Evolutionary conservation across 331 rosid genomes (phyloP).

Genomic region (Prunus yedoensis): DNA sequence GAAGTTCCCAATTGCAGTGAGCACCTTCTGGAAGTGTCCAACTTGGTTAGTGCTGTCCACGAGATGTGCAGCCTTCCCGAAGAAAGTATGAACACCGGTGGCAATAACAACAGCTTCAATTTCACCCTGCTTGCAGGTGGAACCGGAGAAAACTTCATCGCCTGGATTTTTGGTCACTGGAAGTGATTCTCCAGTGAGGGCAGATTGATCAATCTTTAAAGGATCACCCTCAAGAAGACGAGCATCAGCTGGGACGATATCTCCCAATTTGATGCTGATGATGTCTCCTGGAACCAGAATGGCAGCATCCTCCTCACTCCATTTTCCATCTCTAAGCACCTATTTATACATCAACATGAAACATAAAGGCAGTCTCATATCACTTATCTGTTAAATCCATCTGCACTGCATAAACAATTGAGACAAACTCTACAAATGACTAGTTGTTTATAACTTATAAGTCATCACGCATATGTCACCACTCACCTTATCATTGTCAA

Average conservation of each 20-base stretch:
- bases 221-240: constrained; percentile 99
- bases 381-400: neutral
- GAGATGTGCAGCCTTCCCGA: constrained; percentile 98
- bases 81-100: constrained; percentile 97
- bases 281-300: constrained; percentile 96
- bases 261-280: constrained; percentile 90
- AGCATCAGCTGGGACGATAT: constrained; percentile 96
- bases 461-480: neutral
- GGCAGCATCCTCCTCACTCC: constrained; percentile 91
- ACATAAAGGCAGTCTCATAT: constrained; percentile 13
- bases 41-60: constrained; percentile 98
- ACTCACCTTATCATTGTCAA: too few relatives aligned
- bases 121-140: constrained; percentile 98
- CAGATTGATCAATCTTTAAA: constrained; percentile 88
- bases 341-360: constrained; percentile 19
- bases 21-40: constrained; percentile 97
- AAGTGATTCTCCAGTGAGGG: constrained; percentile 97
- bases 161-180: constrained; percentile 89
- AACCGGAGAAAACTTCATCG: constrained; percentile 94
- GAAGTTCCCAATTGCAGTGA: constrained; percentile 92
- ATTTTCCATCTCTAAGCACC: constrained; percentile 98
- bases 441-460: neutral
- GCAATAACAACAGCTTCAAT: constrained; percentile 97
- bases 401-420: neutral
- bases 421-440: neutral